These are phyloP conservation scores for Crotalaria pallida DNA, from an alignment of 306 rosid species.

Conservation along the genomic window DNA sequence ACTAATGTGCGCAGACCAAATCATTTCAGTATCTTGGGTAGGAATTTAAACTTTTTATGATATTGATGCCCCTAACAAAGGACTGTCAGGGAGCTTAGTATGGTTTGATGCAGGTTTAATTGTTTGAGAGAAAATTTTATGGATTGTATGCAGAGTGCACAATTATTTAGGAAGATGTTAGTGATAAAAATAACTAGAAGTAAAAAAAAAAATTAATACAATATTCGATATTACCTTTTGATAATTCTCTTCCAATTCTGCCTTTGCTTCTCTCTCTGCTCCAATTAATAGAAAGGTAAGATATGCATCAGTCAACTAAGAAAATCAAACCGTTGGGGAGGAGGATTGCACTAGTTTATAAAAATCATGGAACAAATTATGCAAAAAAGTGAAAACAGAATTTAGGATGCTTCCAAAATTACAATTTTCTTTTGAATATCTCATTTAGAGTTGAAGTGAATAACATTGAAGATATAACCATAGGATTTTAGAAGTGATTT, in stretches of 20 bases:
- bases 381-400: neutral
- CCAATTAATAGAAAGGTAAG: neutral
- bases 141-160: neutral
- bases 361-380: neutral
- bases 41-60: too few relatives aligned
- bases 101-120: neutral
- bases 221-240: conserved; percentile 7
- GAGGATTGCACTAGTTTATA: neutral
- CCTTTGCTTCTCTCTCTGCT: neutral
- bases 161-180: neutral
- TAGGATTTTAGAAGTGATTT: neutral
- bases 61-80: too few relatives aligned
- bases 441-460: neutral
- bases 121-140: neutral
- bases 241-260: neutral
- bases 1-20: too few relatives aligned
- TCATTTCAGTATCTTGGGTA: too few relatives aligned
- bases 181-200: neutral
- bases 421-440: too few relatives aligned
- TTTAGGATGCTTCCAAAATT: neutral
- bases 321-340: too few relatives aligned
- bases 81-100: neutral
- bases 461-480: neutral
- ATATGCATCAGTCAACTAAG: too few relatives aligned
- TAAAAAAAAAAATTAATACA: neutral